Percentiles rank a stretch among this genome's conserved stretches.
Evolutionary conservation across 2,329 filamentous ascomycete species (phyloP).

Genomic region (Dryadomyces quercus-mongolicae): DNA sequence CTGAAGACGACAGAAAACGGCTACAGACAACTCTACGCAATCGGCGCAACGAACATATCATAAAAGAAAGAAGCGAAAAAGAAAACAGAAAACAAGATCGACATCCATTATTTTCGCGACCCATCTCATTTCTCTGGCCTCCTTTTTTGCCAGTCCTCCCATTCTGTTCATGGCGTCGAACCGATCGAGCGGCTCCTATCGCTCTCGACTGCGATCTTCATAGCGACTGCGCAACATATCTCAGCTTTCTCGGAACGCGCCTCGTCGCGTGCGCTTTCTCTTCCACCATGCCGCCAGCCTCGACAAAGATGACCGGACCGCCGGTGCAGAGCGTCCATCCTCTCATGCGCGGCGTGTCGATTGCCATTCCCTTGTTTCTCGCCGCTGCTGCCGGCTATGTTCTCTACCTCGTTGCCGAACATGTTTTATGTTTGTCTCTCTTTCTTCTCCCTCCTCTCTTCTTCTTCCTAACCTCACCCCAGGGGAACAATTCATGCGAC

Average conservation of each 20-base stretch:
- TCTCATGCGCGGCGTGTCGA: slow-evolving; percentile 5
- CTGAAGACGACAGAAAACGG: too few relatives aligned
- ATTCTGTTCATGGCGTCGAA: too few relatives aligned
- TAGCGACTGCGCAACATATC: background rate
- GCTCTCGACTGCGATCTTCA: background rate
- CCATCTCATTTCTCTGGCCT: background rate
- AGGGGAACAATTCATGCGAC: slow-evolving; percentile 61
- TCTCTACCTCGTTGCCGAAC: slow-evolving; percentile 58
- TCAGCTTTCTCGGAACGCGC: background rate
- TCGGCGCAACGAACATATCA: too few relatives aligned
- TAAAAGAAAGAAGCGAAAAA: too few relatives aligned
- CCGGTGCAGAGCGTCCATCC: slow-evolving; percentile 9
- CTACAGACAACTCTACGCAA: too few relatives aligned
- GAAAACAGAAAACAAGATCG: too few relatives aligned
- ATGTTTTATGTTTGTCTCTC: slow-evolving; percentile 49
- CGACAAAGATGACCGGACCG: background rate
- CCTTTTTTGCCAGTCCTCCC: background rate
- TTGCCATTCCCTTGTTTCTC: slow-evolving; percentile 57
- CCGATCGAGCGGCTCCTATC: background rate
- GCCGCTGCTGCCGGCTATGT: slow-evolving; percentile 54
- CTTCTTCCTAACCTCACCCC: slow-evolving; percentile 5
- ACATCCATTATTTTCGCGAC: background rate
- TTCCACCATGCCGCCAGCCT: background rate
- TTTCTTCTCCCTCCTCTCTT: background rate
- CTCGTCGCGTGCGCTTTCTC: background rate